These are phyloP conservation scores for Bipolaris gigantea DNA, from an alignment of 2,329 filamentous ascomycete species.

Conservation along the genomic window DNA sequence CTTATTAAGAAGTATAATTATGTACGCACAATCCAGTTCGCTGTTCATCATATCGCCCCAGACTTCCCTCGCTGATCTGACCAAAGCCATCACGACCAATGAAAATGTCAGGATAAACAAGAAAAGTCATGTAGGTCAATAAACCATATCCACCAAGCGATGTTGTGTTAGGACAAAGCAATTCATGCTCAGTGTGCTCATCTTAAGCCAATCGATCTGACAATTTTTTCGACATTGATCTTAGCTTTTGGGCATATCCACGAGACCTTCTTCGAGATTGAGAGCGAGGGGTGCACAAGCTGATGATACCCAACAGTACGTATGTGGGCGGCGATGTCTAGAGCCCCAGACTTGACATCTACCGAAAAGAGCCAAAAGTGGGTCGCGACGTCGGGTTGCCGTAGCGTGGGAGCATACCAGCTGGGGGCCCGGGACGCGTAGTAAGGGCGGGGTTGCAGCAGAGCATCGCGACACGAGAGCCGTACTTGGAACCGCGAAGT, in stretches of 20 bases:
- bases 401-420: slow-evolving; percentile 55
- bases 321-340: slow-evolving; percentile 26
- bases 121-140: slow-evolving; percentile 28
- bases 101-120: slow-evolving; percentile 39
- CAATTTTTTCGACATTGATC: slow-evolving; percentile 37
- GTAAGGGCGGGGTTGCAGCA: slow-evolving; percentile 92
- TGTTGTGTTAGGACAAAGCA: slow-evolving; percentile 28
- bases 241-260: slow-evolving; percentile 37
- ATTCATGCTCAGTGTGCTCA: slow-evolving; percentile 28
- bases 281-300: slow-evolving; percentile 31
- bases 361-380: slow-evolving; percentile 37
- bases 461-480: slow-evolving; percentile 96
- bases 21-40: slow-evolving; percentile 27
- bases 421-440: slow-evolving; percentile 84
- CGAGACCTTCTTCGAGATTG: slow-evolving; percentile 38
- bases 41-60: slow-evolving; percentile 19
- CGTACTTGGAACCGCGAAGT: slow-evolving; percentile 95
- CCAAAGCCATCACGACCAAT: slow-evolving; percentile 20
- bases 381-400: slow-evolving; percentile 32
- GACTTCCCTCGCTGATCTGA: slow-evolving; percentile 16
- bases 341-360: slow-evolving; percentile 8
- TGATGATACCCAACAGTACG: slow-evolving; percentile 35
- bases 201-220: slow-evolving; percentile 37
- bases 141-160: slow-evolving; percentile 30
- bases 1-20: slow-evolving; percentile 26